Percentiles rank a stretch among this genome's conserved stretches.
Evolutionary conservation across 2,329 filamentous ascomycete genomes (phyloP).

Genomic region (Orbilia javanica): DNA sequence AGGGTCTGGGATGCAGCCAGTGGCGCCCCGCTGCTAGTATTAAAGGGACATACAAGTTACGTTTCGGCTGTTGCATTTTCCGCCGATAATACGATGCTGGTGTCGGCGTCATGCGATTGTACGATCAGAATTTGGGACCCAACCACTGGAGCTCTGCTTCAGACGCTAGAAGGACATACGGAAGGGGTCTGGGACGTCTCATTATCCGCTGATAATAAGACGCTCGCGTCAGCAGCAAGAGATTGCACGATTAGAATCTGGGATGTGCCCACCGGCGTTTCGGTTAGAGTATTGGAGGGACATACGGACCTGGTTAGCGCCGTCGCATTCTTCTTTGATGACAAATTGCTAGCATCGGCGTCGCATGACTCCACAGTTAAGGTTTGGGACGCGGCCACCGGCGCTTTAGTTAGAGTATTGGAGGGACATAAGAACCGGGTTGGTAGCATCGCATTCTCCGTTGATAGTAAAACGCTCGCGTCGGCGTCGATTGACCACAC

Average conservation of each 20-base stretch:
- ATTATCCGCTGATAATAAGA: conserved; percentile 6
- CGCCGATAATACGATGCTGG: conserved; percentile 91
- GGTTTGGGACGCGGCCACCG: not conserved
- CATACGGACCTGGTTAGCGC: not conserved
- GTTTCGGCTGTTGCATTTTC: conserved; percentile 65
- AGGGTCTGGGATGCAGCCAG: conserved; percentile 72
- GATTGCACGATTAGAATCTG: not conserved
- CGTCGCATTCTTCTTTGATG: conserved; percentile 11
- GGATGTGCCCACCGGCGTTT: not conserved
- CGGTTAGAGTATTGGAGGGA: not conserved
- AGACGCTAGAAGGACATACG: conserved; percentile 22
- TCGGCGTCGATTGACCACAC: not conserved
- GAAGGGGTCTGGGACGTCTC: not conserved
- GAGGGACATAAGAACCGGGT: not conserved
- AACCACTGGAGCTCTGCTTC: not conserved
- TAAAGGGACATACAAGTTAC: too few relatives aligned
- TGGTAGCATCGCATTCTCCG: not conserved
- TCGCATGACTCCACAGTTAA: not conserved
- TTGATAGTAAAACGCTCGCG: not conserved
- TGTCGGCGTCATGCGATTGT: conserved; percentile 91
- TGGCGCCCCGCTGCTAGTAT: too few relatives aligned
- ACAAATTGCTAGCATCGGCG: not conserved
- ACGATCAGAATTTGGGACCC: conserved; percentile 35
- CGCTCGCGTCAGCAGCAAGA: not conserved
- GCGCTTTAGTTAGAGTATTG: not conserved